A percentile compares a stretch with the other conserved stretches of the same genome.
phyloP scores from a whole-genome alignment of 345 rosid genomes.

The Bretschneidera sinensis region DNA sequence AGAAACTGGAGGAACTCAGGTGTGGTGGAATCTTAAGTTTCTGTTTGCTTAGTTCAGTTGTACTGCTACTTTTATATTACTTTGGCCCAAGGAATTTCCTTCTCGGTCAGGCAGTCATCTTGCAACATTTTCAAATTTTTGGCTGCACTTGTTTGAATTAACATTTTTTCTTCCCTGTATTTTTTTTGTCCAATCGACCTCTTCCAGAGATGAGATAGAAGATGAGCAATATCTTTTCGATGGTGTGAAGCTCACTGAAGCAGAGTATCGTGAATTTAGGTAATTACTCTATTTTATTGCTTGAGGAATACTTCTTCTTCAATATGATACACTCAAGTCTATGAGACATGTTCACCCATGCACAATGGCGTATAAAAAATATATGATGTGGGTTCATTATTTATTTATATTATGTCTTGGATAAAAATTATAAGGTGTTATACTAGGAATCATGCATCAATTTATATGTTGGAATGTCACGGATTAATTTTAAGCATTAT shows the following conservation, averaged over 20 bases:
- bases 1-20: constrained; percentile 93
- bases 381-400: too few species aligned
- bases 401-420: too few species aligned
- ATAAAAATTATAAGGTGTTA: neutral
- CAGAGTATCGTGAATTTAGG: constrained; percentile 61
- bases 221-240: constrained; percentile 84
- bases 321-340: too few species aligned
- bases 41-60: neutral
- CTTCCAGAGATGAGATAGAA: constrained; percentile 75
- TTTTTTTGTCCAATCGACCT: constrained; percentile 10
- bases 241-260: constrained; percentile 70
- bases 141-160: neutral
- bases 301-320: neutral
- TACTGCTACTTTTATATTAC: neutral
- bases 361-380: too few species aligned
- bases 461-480: neutral
- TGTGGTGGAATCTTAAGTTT: constrained; percentile 17
- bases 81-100: neutral
- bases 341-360: too few species aligned
- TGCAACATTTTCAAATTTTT: neutral
- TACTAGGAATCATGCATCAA: too few species aligned
- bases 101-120: too few species aligned
- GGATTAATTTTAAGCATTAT: neutral
- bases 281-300: constrained; percentile 26
- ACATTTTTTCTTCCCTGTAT: neutral